These are phyloP conservation scores for Smittium culicis DNA, from an alignment of 371 early-diverging fungal genomes.

Conservation along the genomic window DNA sequence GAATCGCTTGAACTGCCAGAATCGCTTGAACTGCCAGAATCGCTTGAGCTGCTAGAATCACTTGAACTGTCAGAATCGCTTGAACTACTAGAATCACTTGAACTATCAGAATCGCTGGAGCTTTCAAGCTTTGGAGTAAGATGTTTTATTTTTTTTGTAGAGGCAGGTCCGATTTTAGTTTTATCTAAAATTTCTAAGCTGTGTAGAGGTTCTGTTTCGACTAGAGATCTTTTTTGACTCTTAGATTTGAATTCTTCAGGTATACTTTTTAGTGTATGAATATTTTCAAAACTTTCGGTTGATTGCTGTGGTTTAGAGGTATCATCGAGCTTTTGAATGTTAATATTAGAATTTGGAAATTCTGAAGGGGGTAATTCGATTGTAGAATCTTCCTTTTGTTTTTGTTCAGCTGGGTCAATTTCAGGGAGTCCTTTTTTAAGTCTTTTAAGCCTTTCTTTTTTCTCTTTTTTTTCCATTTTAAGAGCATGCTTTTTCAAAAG, in stretches of 20 bases:
- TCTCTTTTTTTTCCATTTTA: neutral
- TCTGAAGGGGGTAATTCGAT: neutral
- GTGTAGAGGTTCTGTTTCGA: neutral
- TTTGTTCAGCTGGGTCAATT: neutral
- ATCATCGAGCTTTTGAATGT: neutral
- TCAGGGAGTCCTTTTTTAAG: neutral
- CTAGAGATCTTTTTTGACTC: neutral
- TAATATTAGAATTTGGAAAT: neutral
- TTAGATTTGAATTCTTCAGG: neutral
- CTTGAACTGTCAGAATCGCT: neutral
- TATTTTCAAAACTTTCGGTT: neutral
- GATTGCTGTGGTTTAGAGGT: neutral
- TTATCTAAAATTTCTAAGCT: neutral
- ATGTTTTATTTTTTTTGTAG: neutral
- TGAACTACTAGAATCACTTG: neutral
- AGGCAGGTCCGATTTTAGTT: neutral
- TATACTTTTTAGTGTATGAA: neutral
- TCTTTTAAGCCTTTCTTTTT: neutral
- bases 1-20: neutral
- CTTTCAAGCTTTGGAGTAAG: neutral
- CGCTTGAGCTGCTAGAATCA: neutral
- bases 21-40: neutral
- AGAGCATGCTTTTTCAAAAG: neutral
- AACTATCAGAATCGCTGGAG: neutral
- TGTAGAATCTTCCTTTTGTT: neutral